These are phyloP conservation scores for Hexamita inflata DNA, from an alignment of 208 protist genomes.

Conservation along the genomic window DNA sequence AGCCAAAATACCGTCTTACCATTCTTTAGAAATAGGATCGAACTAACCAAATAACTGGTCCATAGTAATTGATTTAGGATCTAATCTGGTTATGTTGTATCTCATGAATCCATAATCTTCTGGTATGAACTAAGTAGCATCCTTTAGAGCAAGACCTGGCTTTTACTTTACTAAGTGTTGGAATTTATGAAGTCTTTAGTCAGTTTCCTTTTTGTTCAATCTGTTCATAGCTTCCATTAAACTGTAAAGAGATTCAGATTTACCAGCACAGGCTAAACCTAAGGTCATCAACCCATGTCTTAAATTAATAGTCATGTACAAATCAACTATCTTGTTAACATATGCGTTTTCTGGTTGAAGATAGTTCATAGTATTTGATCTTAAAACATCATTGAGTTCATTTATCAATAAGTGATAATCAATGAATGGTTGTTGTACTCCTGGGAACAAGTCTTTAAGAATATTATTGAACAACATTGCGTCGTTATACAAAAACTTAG, in stretches of 20 bases:
- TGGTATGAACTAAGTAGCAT: not conserved
- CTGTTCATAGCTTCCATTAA: not conserved
- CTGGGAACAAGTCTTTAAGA: conserved; percentile 49
- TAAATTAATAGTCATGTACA: conserved; percentile 21
- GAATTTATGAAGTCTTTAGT: not conserved
- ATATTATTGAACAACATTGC: conserved; percentile 46
- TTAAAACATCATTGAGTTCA: not conserved
- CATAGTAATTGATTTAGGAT: conserved; percentile 66
- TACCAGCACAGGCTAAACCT: not conserved
- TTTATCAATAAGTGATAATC: conserved; percentile 6
- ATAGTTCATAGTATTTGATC: conserved; percentile 10
- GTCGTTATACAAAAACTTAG: conserved; percentile 50
- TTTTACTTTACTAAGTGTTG: not conserved
- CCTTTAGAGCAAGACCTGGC: not conserved
- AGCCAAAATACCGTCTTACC: conserved; percentile 87
- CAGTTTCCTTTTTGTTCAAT: not conserved
- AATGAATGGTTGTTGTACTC: conserved; percentile 19
- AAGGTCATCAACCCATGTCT: conserved; percentile 21
- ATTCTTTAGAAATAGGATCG: conserved; percentile 82
- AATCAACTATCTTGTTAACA: conserved; percentile 18
- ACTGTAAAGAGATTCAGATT: not conserved
- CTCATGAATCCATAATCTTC: conserved; percentile 21
- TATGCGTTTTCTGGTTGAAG: not conserved
- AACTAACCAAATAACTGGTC: conserved; percentile 81
- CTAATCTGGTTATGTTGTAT: conserved; percentile 33